Evolutionary conservation across 176 grass and related monocot genomes (phyloP).

Genomic region (Tuctoria greenei): DNA sequence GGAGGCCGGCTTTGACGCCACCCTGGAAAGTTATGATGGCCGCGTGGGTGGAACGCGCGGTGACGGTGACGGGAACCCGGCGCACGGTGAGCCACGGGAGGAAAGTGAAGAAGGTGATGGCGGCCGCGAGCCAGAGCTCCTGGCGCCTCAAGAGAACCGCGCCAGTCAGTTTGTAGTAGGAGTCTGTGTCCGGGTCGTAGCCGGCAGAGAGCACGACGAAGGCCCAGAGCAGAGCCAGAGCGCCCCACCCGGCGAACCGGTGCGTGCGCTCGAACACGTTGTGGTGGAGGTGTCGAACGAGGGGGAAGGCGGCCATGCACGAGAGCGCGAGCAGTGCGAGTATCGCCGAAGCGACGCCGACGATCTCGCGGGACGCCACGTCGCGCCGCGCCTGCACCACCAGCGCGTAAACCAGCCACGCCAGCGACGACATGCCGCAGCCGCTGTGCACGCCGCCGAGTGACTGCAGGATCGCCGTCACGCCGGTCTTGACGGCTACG

Average conservation of each 20-base stretch:
- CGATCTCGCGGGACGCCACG: constrained; percentile 34
- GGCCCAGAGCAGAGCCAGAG: constrained; percentile 60
- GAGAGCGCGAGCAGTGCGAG: constrained; percentile 52
- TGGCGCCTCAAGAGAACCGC: constrained; percentile 29
- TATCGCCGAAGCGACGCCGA: constrained; percentile 50
- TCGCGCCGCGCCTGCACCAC: constrained; percentile 20
- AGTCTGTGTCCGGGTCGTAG: constrained; percentile 40
- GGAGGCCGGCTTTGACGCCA: constrained; percentile 54
- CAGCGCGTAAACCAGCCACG: constrained; percentile 62
- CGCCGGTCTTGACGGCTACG: constrained; percentile 43
- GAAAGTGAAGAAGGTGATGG: constrained; percentile 68
- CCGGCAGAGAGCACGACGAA: constrained; percentile 55
- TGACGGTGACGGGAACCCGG: constrained; percentile 53
- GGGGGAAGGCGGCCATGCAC: constrained; percentile 65
- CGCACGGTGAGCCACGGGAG: constrained; percentile 63
- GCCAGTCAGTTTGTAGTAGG: constrained; percentile 40
- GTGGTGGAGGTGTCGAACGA: constrained; percentile 75
- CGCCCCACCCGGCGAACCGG: constrained; percentile 70
- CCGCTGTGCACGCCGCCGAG: constrained; percentile 70
- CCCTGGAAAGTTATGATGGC: constrained; percentile 59
- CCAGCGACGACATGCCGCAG: constrained; percentile 64
- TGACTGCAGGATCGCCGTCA: constrained; percentile 60
- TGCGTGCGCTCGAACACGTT: constrained; percentile 83
- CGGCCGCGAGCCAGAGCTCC: constrained; percentile 54
- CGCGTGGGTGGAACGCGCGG: constrained; percentile 55